Conservation (phyloP, 768 basidiomycete genomes). For the Amanita muscaria region DNA sequence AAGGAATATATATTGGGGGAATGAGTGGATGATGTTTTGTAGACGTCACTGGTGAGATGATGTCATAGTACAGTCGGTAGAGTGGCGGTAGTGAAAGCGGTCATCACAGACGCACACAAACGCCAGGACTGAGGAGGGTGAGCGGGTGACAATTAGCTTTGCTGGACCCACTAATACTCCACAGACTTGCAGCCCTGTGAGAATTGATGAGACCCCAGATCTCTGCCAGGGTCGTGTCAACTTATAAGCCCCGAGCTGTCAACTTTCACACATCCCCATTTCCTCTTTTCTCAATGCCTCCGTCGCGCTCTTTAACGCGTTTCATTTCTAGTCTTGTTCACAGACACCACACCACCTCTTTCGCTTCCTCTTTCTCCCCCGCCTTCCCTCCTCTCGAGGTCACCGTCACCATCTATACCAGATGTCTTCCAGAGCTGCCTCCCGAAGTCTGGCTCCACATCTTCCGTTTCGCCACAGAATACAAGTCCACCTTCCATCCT, state of each 20-base stretch:
- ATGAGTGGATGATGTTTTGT: neutral
- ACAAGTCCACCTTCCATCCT: constrained; percentile 10
- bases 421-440: constrained; percentile 37
- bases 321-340: no score
- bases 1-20: neutral
- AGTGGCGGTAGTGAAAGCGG: neutral
- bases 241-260: no score
- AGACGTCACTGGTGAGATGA: constrained; percentile 6
- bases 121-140: neutral
- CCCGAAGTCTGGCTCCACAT: constrained; percentile 61
- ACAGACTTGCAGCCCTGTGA: no score
- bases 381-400: neutral
- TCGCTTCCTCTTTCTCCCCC: neutral
- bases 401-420: neutral
- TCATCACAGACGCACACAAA: no score
- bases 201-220: no score
- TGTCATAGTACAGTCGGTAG: neutral
- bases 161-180: no score
- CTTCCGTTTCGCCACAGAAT: constrained; percentile 44
- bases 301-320: no score
- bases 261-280: no score
- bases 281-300: no score
- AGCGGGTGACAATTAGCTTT: no score
- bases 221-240: no score
- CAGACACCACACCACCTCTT: no score